These are phyloP conservation scores for Salisapilia sapeloensis DNA, from an alignment of 352 stramenopile species.

Conservation along the genomic window DNA sequence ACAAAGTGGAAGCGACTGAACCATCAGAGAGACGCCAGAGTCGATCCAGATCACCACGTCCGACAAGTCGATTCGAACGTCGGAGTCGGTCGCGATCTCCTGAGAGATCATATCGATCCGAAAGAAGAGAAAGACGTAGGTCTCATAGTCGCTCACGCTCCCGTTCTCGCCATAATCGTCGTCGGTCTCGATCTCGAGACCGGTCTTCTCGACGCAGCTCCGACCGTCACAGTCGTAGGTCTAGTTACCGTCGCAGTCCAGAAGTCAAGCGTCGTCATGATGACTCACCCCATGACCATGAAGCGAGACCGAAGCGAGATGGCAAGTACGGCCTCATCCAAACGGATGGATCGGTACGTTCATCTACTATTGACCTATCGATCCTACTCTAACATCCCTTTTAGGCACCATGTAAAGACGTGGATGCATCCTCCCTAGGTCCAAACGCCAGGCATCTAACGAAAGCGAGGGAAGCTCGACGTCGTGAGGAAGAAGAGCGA, in stretches of 20 bases:
- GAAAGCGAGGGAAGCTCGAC: conserved; percentile 47
- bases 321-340: conserved; percentile 54
- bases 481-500: conserved; percentile 52
- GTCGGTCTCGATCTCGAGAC: too few relatives aligned
- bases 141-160: too few relatives aligned
- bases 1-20: too few relatives aligned
- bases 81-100: too few relatives aligned
- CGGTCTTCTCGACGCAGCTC: not conserved
- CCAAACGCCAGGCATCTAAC: conserved; percentile 60
- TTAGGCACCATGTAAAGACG: conserved; percentile 39
- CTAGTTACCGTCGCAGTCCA: not conserved
- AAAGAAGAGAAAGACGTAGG: too few relatives aligned
- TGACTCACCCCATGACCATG: conserved; percentile 1
- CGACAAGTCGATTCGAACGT: too few relatives aligned
- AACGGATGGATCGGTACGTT: conserved; percentile 23
- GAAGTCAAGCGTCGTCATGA: conserved; percentile 3
- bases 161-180: too few relatives aligned
- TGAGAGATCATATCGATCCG: too few relatives aligned
- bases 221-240: conserved; percentile 1
- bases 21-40: too few relatives aligned
- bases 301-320: conserved; percentile 8
- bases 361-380: not conserved
- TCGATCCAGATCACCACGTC: too few relatives aligned
- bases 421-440: conserved; percentile 62
- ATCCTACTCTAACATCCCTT: not conserved